Base-by-base conservation (phyloP, 1,139 yeast species). In the Suhomyces coccinellae region DNA sequence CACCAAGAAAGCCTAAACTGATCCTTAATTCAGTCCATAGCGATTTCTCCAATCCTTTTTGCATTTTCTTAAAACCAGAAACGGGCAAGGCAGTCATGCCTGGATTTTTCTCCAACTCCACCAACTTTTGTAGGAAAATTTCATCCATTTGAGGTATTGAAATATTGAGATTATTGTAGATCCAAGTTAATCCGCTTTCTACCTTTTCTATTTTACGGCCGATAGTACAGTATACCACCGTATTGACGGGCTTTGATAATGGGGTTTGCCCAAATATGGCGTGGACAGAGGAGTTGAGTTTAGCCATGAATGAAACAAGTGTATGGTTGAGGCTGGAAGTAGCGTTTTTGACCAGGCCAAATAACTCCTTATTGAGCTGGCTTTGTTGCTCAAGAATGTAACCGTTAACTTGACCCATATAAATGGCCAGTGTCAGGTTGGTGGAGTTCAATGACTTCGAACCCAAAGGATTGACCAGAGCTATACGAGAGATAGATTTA, bases 121-220 rank as follows among this genome's bases (percentile, higher is more conserved):
- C 33, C 11, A 48, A 26, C 14, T 48, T 36, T 3, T 35, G 15
- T n/a, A 43, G 40, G 4, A 49, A 20, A 11, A 34, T 27, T 5
- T 31, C 34, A 14, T 39, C 43, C 6, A 53, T 40, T 1, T 13
- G 56, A 0, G 97, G 97, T 1, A 91, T 59, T 0, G 67, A 52
- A 2, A 91, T 66, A 13, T 79, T 70, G 3, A 91, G 75, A 52
- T 87, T 73, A 29, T 82, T 69, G 54, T 85, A 75, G 2, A 91
- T 67, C 98, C 98, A 93, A 1, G 83, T 76, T 43, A 91, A 63
- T 0, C 96, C 98, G 20, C 74, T 59, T 52, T 87, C 87, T 0
- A 90, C 68, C 29, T 75, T 73, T 4, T 73, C 71, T 6, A 91
- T 62, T 58, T 91, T 93, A 44, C 84, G 72, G 12, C 90, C 95